Evolutionary conservation across 257 asterid genomes (phyloP).

Genomic region (Solanum okadae): DNA sequence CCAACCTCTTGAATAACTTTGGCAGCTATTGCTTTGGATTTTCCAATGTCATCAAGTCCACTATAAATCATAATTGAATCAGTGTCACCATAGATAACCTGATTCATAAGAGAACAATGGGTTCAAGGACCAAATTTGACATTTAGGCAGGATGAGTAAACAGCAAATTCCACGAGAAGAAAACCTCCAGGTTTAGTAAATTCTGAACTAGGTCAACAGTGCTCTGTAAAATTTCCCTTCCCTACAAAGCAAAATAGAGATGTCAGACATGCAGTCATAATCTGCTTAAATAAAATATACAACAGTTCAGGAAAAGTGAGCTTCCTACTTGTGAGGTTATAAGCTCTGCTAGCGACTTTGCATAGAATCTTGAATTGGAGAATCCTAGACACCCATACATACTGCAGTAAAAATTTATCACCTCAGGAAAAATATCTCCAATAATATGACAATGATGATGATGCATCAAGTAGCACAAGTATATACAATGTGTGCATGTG

Average conservation of each 20-base stretch:
- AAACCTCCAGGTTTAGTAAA: constrained; percentile 76
- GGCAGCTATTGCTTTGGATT: constrained; percentile 73
- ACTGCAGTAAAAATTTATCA: constrained; percentile 32
- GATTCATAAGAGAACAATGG: constrained; percentile 7
- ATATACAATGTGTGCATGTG: not conserved
- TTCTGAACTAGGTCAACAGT: constrained; percentile 92
- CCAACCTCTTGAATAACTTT: constrained; percentile 90
- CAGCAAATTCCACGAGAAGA: constrained; percentile 1
- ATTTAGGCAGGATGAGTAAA: not conserved
- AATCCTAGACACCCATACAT: constrained; percentile 98
- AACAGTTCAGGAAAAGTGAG: not conserved
- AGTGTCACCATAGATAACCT: constrained; percentile 99
- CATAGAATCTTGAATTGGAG: constrained; percentile 93
- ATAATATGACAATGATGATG: not conserved
- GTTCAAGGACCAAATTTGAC: constrained; percentile 6
- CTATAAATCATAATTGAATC: constrained; percentile 95
- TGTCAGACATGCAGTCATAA: constrained; percentile 7
- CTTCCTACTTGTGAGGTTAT: constrained; percentile 72
- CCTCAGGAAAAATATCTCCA: constrained; percentile 7
- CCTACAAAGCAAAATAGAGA: constrained; percentile 37
- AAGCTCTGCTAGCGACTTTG: constrained; percentile 94
- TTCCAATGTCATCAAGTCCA: constrained; percentile 85
- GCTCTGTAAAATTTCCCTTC: constrained; percentile 92
- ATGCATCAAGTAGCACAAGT: constrained; percentile 6
- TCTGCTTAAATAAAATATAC: not conserved